Percentiles rank a stretch among this genome's conserved stretches.
phyloP scores from a whole-genome alignment of 164 flowering plant species.

The Akebia trifoliata region DNA sequence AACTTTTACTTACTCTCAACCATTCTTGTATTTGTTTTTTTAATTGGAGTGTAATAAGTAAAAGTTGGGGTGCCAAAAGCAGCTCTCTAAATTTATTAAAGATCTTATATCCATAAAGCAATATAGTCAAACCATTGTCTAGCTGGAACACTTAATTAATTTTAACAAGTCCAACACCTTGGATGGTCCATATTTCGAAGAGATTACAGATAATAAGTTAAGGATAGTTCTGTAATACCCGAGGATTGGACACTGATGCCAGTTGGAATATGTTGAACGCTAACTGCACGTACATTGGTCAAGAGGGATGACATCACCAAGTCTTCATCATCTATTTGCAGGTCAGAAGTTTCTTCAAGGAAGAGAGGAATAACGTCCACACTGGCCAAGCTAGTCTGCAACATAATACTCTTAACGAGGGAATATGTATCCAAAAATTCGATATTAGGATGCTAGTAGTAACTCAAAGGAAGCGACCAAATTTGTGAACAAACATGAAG shows the following conservation, averaged over 20 bases:
- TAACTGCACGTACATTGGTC: constrained; percentile 29
- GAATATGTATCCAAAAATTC: too few species aligned
- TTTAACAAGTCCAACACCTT: background rate
- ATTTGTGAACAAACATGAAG: too few species aligned
- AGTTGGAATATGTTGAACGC: constrained; percentile 66
- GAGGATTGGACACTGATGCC: constrained; percentile 62
- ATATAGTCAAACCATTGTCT: too few species aligned
- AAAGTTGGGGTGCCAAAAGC: too few species aligned
- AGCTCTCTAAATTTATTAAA: too few species aligned
- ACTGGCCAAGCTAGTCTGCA: constrained; percentile 51
- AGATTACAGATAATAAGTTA: background rate
- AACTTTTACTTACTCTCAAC: too few species aligned
- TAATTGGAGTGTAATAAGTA: too few species aligned
- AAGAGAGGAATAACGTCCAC: constrained; percentile 85
- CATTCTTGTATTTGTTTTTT: too few species aligned
- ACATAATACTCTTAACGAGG: constrained; percentile 3
- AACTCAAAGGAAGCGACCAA: background rate
- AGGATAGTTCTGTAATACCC: constrained; percentile 35
- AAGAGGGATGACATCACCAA: constrained; percentile 36
- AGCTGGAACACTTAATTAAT: too few species aligned
- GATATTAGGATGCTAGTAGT: background rate
- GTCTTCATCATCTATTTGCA: constrained; percentile 49
- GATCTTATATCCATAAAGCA: too few species aligned
- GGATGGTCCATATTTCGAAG: background rate
- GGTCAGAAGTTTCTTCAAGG: constrained; percentile 37